Evolutionary conservation across 257 asterid species (phyloP).

Genomic region (Solanum sparsipilum): DNA sequence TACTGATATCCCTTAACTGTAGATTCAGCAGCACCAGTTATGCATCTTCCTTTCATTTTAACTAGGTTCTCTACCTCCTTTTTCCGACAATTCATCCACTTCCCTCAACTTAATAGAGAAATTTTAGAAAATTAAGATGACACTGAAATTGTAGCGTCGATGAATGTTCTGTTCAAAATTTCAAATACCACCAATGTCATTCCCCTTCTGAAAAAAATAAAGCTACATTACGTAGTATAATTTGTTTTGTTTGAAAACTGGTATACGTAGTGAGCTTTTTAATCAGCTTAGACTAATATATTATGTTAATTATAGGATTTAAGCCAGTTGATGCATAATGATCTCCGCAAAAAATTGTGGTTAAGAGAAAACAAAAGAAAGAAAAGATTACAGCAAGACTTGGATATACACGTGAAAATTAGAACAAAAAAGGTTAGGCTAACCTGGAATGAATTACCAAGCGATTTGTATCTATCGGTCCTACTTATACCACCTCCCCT

Average conservation of each 20-base stretch:
- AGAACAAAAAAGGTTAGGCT: neutral
- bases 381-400: neutral
- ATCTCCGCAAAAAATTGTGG: neutral
- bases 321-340: neutral
- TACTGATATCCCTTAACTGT: neutral
- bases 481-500: neutral
- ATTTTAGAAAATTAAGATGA: neutral
- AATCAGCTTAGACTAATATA: neutral
- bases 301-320: neutral
- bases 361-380: neutral
- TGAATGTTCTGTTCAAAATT: neutral
- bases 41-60: neutral
- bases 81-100: neutral
- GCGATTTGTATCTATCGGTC: neutral
- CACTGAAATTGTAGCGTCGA: neutral
- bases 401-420: neutral
- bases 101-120: neutral
- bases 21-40: neutral
- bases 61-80: neutral
- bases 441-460: neutral
- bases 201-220: neutral
- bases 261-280: neutral
- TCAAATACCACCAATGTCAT: neutral
- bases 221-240: neutral
- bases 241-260: neutral